Percentiles rank a stretch among this genome's conserved stretches.
phyloP scores from a whole-genome alignment of 176 grass and related monocot species.

The Zoysia pacifica region DNA sequence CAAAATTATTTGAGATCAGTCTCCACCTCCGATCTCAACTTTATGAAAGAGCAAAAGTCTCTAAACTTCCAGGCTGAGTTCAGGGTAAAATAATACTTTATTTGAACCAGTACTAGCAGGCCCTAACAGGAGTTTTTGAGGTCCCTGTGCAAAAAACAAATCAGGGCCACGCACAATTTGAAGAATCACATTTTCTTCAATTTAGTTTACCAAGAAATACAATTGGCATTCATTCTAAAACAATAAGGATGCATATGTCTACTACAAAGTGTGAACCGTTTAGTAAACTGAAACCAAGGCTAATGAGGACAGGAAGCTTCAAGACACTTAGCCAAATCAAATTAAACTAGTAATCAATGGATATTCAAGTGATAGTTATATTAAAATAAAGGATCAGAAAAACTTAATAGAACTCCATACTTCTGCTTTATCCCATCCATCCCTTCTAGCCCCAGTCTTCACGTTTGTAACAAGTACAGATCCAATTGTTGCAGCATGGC shows the following conservation, averaged over 20 bases:
- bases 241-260: too few relatives aligned
- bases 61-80: conserved; percentile 1
- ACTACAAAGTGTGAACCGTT: too few relatives aligned
- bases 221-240: too few relatives aligned
- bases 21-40: neutral
- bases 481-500: conserved; percentile 87
- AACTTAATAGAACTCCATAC: conserved; percentile 73
- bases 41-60: conserved; percentile 11
- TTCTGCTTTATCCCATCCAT: conserved; percentile 89
- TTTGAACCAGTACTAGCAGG: neutral
- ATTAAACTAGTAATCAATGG: conserved; percentile 12
- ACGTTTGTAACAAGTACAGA: conserved; percentile 93
- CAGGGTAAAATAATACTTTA: conserved; percentile 2
- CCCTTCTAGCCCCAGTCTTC: conserved; percentile 75
- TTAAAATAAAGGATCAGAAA: conserved; percentile 20
- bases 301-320: neutral
- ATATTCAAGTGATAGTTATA: neutral
- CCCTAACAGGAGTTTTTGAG: too few relatives aligned
- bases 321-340: conserved; percentile 3
- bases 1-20: neutral
- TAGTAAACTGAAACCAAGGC: neutral
- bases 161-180: too few relatives aligned
- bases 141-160: too few relatives aligned
- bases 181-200: too few relatives aligned
- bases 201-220: too few relatives aligned